Evolutionary conservation across 441 rosid species (phyloP).

Genomic region (Pelargonium fulgidum): DNA sequence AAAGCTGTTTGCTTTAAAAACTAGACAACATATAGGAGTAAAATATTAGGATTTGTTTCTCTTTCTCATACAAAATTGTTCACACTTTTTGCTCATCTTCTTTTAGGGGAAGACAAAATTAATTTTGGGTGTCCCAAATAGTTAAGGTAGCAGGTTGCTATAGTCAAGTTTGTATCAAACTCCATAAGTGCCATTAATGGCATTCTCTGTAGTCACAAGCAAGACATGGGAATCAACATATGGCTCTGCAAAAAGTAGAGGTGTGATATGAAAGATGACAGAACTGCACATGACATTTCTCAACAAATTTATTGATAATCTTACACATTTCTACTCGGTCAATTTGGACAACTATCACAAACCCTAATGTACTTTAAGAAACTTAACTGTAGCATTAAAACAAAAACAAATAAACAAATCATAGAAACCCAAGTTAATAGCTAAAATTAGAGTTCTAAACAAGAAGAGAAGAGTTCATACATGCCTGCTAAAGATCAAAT

Average conservation of each 20-base stretch:
- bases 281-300: constrained; percentile 26
- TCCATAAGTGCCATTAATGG: constrained; percentile 5
- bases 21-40: too few species aligned
- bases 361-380: constrained; percentile 5
- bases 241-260: constrained; percentile 18
- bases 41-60: too few species aligned
- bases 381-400: neutral
- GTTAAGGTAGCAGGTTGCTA: constrained; percentile 10
- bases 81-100: neutral
- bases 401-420: neutral
- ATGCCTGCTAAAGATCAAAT: too few species aligned
- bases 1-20: neutral
- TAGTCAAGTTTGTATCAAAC: constrained; percentile 20
- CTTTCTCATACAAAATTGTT: too few species aligned
- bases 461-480: too few species aligned
- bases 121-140: constrained; percentile 8
- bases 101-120: neutral
- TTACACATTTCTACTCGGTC: too few species aligned
- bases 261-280: constrained; percentile 25
- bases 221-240: constrained; percentile 8
- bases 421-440: neutral
- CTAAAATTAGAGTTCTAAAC: too few species aligned
- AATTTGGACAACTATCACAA: neutral
- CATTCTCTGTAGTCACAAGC: neutral
- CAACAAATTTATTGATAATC: constrained; percentile 12